These are phyloP conservation scores for Penicillium thymicola DNA, from an alignment of 2,329 filamentous ascomycete genomes.

Conservation along the genomic window DNA sequence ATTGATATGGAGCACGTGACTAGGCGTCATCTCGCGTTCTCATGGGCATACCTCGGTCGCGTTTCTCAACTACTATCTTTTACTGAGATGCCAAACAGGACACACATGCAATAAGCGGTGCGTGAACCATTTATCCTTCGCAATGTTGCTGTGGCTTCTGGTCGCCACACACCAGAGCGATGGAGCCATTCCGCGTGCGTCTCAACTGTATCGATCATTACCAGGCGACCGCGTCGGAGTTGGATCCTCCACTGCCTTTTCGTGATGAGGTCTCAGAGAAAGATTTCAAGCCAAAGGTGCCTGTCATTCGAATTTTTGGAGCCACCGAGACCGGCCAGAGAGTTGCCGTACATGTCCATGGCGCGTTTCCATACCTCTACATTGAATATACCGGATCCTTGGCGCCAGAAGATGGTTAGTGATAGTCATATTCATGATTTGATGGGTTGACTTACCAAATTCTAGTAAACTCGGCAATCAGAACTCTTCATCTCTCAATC, in stretches of 20 bases:
- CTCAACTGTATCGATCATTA: slow-evolving; percentile 97
- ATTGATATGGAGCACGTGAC: slow-evolving; percentile 27
- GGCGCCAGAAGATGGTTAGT: slow-evolving; percentile 63
- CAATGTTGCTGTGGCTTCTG: slow-evolving; percentile 26
- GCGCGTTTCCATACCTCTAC: slow-evolving; percentile 93
- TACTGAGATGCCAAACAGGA: not conserved
- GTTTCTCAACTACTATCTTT: slow-evolving; percentile 1
- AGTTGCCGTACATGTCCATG: slow-evolving; percentile 92
- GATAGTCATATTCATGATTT: not conserved
- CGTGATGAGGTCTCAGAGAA: slow-evolving; percentile 58
- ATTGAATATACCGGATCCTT: slow-evolving; percentile 76
- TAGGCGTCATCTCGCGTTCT: slow-evolving; percentile 26
- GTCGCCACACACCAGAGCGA: slow-evolving; percentile 32
- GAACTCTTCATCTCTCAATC: slow-evolving; percentile 76
- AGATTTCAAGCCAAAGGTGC: slow-evolving; percentile 68
- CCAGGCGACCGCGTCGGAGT: slow-evolving; percentile 71
- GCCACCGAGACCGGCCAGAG: slow-evolving; percentile 93
- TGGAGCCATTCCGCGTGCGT: slow-evolving; percentile 82
- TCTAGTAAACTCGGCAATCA: slow-evolving; percentile 71
- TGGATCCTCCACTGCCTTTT: slow-evolving; percentile 75
- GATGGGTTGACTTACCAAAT: slow-evolving; percentile 9
- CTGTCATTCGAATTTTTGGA: slow-evolving; percentile 86
- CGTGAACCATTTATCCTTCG: slow-evolving; percentile 6
- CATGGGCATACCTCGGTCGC: slow-evolving; percentile 5
- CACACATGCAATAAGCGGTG: slow-evolving; percentile 2